Base-by-base conservation (phyloP, 306 rosid species). In the Pyrus betulifolia region DNA sequence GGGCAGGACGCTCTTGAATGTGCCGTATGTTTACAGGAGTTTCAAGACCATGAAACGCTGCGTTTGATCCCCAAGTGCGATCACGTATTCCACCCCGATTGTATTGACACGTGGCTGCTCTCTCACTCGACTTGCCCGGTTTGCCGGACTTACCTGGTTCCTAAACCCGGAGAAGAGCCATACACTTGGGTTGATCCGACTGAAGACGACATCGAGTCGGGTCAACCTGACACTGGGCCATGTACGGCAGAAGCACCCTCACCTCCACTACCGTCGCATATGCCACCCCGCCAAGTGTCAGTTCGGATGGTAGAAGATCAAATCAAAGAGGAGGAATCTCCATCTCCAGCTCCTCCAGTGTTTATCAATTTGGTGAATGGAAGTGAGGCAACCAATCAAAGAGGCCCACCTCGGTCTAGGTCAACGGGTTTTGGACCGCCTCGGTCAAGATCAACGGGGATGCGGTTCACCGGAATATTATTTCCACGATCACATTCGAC, bases 21-120 rank as follows among this genome's bases (percentile, higher is more conserved):
- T 76, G 99, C 97, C n/a, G 97, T 95, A 15, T 95, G 99, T 79
- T 72, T 95, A 18, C 91, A 84, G 83, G 99, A 90, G 59, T 95
- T 95, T 57, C 81, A 89, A 42, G 93, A 85, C 46, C 77, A 85
- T 2, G 99, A 95, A 78, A 89, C 88, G 79, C 90, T 95, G 89
- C 99, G 99, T 84, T 89, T 95, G 71, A 84, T 95, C 28, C 97
- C 97, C 10, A 83, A 84, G 21, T 95, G 99, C 55, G 87, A 85
- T 82, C 99, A 95, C 76, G 97, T 92, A 62, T 95, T 95, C 80
- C 99, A 95, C 79, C 64, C 88, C 0, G 86, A 80, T 4, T 95
- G 99, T 69, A 80, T 95, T 52, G 99, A 95, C 76, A 85, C 86
- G 42, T 92, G 99, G 99, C 74, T 95, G 12, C 80, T 77, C 4